Base-by-base conservation (phyloP, 192 early-diverging fungal species). In the Haplosporangium gracile region DNA sequence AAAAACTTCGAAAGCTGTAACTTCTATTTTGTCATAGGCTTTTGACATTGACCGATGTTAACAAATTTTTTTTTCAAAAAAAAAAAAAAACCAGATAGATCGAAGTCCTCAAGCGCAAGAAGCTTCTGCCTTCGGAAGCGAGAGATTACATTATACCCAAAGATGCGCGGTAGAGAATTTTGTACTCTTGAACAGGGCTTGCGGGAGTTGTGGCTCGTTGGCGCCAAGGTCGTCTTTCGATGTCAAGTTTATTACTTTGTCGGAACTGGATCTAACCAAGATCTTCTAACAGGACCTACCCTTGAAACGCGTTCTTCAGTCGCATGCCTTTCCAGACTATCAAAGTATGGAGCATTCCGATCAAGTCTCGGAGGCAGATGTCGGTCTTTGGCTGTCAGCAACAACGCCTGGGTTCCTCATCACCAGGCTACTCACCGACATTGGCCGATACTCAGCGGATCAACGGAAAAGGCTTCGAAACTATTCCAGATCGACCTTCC, bases 351-450 rank as follows among this genome's bases (percentile, higher is more conserved):
- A 75, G 40, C 0, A 26, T 18, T 36, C 55, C 39, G 74, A 57
- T 0, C 11, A 43, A 40, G 40, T 65, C 22, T 16, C 47, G 3
- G 57, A 60, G n/a, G 2, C 2, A 1, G 9, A 24, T 60, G 55
- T 75, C n/a, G 74, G n/a, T 15, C 13, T 75, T 60, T 75, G 57
- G 74, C 20, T 75, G 10, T n/a, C 26, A 49, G 49, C 24, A 43
- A 7, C 49, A n/a, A 29, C 36, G 22, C 65, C 65, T 16, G 76
- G 57, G 34, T 2, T 53, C 15, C 65, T 69, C 45, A 77, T 77
- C 76, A 49, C 45, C 63, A 43, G 32, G n/a, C 63, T 77, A 18
- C 42, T 69, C n/a, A 36, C 65, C 0, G 76, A 77, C 40, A 77
- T 77, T 77, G 63, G 65, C 24, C 63, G 76, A 49, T 77, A 69